Conservation (phyloP, 176 grass and related monocot species). For the Canna indica region DNA sequence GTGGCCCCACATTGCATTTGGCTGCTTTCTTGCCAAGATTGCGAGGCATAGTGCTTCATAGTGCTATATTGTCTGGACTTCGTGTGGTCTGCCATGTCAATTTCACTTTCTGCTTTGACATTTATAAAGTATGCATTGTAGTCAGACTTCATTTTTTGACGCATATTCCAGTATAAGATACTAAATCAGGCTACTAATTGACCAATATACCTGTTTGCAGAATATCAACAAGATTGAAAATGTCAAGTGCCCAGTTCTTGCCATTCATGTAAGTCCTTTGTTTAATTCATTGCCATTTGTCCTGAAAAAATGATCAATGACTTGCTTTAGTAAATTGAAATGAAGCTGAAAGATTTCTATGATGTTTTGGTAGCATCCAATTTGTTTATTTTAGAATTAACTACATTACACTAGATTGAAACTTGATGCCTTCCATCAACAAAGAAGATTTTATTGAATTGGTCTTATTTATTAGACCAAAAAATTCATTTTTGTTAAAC, state of each 20-base stretch:
- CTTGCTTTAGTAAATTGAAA: neutral
- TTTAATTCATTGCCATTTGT: neutral
- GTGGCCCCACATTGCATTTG: slow-evolving; percentile 7
- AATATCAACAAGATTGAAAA: slow-evolving; percentile 14
- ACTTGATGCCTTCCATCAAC: neutral
- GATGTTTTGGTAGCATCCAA: neutral
- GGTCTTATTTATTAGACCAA: too few relatives aligned
- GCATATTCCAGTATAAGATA: neutral
- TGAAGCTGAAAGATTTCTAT: neutral
- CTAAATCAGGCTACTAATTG: neutral
- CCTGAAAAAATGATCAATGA: neutral
- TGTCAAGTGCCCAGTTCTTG: slow-evolving; percentile 12
- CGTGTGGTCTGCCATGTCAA: neutral
- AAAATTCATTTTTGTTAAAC: too few relatives aligned
- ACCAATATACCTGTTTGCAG: neutral
- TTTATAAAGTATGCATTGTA: neutral
- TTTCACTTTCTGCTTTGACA: slow-evolving; percentile 7
- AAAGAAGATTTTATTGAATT: neutral
- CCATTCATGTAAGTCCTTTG: neutral
- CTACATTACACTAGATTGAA: neutral
- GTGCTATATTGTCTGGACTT: slow-evolving; percentile 4
- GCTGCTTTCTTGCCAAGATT: neutral
- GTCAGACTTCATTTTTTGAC: neutral
- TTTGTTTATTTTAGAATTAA: neutral
- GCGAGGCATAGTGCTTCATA: slow-evolving; percentile 1